Evolutionary conservation across 805 yeast species (phyloP), one percentile per base, ranked within the genome.

Genomic region (Ogataea angusta): DNA sequence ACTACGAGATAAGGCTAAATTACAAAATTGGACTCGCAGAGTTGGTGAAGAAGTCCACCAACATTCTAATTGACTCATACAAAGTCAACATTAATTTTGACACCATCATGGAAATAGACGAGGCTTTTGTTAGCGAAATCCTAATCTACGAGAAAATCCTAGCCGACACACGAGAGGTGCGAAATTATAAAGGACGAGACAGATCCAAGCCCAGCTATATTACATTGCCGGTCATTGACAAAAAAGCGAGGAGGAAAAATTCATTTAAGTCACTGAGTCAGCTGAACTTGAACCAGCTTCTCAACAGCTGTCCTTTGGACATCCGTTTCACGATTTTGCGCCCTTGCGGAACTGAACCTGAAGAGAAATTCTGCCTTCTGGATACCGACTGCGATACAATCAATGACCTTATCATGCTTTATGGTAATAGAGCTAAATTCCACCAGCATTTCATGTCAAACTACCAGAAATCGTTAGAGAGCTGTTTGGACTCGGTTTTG

Each of bases 1-100:
- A 59, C 37, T 60, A 59, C 43, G 65, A 62, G 40, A 62, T 62
- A 31, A 40, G 64, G 28, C 46, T 63, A 34, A 61, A 62, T 40
- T 63, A 72, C 45, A 75, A 72, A 43, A 67, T 71, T 38, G 78
- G 76, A 1, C 53, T 73, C 15, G 69, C 77, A 36, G 80, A 74
- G 46, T 67, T 76, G 44, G 62, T 73, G 13, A 61, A 77, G 36
- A 56, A 64, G 28, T 70, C 77, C 13, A 75, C 76, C 37, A 66
- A 68, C 51, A 68, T 73, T 63, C 59, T 73, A 38, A 74, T 75
- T 42, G 80, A 75, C 44, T 73, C 72, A 37, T 74, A 72, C 47
- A 70, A 72, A 67, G 63, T 67, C 24, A 67, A 72, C 27, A 69
- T 73, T 40, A 60, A 65, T 10, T 60, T 66, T 41, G 58, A 62